A percentile compares a stretch with the other conserved stretches of the same genome.
phyloP scores from a whole-genome alignment of 2,329 filamentous ascomycete species.

The Colletotrichum noveboracense region DNA sequence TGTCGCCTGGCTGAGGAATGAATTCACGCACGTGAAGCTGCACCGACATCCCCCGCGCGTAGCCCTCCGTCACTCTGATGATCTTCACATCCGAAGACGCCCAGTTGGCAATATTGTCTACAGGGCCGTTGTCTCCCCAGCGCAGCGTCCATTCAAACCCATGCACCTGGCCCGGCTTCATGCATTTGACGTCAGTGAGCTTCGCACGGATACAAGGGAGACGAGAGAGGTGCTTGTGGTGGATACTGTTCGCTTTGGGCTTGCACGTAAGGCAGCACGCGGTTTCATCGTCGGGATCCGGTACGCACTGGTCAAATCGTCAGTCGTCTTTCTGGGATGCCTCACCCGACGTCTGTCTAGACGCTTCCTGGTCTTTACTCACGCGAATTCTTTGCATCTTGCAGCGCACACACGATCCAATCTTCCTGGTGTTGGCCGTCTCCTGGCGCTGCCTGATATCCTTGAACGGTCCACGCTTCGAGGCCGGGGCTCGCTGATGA shows the following conservation, averaged over 20 bases:
- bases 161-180: conserved; percentile 63
- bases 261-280: conserved; percentile 60
- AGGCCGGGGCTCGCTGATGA: conserved; percentile 39
- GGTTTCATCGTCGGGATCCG: conserved; percentile 49
- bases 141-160: conserved; percentile 64
- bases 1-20: conserved; percentile 59
- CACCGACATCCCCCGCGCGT: conserved; percentile 50
- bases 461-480: conserved; percentile 59
- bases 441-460: conserved; percentile 54
- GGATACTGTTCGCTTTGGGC: conserved; percentile 48
- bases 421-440: conserved; percentile 62
- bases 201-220: conserved; percentile 66
- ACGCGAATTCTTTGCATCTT: conserved; percentile 68
- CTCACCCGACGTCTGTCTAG: neutral
- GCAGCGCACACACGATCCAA: conserved; percentile 65
- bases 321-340: neutral
- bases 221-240: conserved; percentile 45
- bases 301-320: conserved; percentile 52
- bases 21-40: conserved; percentile 59
- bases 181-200: conserved; percentile 62
- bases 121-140: conserved; percentile 57
- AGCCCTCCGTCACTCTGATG: conserved; percentile 60
- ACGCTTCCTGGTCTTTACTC: conserved; percentile 31
- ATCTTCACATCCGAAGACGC: conserved; percentile 53
- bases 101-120: conserved; percentile 63